Base-by-base conservation (phyloP, 441 rosid species). In the Euphorbia celastroides region DNA sequence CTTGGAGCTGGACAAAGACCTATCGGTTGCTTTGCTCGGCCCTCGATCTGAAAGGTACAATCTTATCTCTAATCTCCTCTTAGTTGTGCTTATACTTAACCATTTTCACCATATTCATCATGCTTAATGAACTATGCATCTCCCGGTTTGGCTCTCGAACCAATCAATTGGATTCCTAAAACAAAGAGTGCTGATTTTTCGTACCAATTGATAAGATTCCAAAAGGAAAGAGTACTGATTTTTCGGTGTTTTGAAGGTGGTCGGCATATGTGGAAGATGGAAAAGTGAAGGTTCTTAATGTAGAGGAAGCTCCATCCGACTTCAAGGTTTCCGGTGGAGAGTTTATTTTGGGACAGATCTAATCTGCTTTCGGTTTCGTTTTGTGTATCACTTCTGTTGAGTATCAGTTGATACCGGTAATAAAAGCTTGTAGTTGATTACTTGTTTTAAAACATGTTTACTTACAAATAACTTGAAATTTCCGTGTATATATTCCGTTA, bases 1-100 rank as follows among this genome's bases (percentile, higher is more conserved):
- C 82, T 81, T 93, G 78, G 93, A 86, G 64, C 79, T 93, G 65
- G 82, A 77, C 61, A 93, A 93, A 75, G 97, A 93, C 84, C 93
- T 87, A 54, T 87, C 98, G 28, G 93, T 71, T 73, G 97, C 96
- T 66, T 81, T 92, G 82, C 98, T 92, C 10, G 98, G 98, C 10
- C 86, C 76, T 75, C 92, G 97, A 32, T 88, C 93, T 51, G 74
- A 86, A 73, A 88, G 98, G 97, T 92, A 74, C 28, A 14, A 9
- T 36, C n/a, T 30, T 69, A 14, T 25, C 1, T 22, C 10, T 36
- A 51, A 5, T 9, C 7, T 11, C 5, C 30, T 54, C 11, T 54
- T 10, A 17, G 25, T 22, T 2, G n/a, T 51, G n/a, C n/a, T n/a
- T n/a, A n/a, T n/a, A n/a, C n/a, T n/a, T n/a, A n/a, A n/a, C n/a